These are phyloP conservation scores for Achaetomiella virescens DNA, from an alignment of 495 filamentous ascomycete genomes.

Conservation along the genomic window DNA sequence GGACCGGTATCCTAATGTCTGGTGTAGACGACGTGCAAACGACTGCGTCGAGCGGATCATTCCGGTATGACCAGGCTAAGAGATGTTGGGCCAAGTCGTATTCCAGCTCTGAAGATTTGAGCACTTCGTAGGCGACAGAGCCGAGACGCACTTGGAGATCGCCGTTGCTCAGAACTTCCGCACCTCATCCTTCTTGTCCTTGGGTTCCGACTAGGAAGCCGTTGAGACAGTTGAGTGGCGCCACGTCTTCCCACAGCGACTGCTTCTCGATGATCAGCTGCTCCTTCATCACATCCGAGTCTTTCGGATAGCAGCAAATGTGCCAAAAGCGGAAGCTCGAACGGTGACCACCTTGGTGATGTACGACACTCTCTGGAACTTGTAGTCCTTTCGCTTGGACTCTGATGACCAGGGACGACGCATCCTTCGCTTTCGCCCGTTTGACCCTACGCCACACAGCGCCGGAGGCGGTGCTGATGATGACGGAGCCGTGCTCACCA, in stretches of 20 bases:
- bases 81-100: constrained; percentile 44
- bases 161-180: constrained; percentile 33
- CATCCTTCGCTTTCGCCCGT: constrained; percentile 71
- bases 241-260: constrained; percentile 67
- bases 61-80: constrained; percentile 24
- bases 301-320: constrained; percentile 83
- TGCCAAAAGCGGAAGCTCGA: constrained; percentile 78
- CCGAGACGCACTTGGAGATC: constrained; percentile 29
- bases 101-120: constrained; percentile 53
- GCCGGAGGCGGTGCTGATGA: constrained; percentile 85
- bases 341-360: constrained; percentile 79
- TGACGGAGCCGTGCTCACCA: constrained; percentile 89
- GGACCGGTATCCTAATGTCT: constrained; percentile 67
- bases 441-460: constrained; percentile 86
- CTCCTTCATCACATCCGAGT: constrained; percentile 73
- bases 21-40: constrained; percentile 54
- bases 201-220: constrained; percentile 34
- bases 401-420: constrained; percentile 46
- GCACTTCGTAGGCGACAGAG: constrained; percentile 38
- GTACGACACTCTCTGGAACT: constrained; percentile 82
- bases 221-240: constrained; percentile 58
- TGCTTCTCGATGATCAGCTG: constrained; percentile 60
- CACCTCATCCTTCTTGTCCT: constrained; percentile 23
- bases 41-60: constrained; percentile 39
- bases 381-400: constrained; percentile 72